Evolutionary conservation across 1,284 basidiomycete species (phyloP), one percentile per base, ranked within the genome.

Genomic region (Cryptococcus jaspeensis): DNA sequence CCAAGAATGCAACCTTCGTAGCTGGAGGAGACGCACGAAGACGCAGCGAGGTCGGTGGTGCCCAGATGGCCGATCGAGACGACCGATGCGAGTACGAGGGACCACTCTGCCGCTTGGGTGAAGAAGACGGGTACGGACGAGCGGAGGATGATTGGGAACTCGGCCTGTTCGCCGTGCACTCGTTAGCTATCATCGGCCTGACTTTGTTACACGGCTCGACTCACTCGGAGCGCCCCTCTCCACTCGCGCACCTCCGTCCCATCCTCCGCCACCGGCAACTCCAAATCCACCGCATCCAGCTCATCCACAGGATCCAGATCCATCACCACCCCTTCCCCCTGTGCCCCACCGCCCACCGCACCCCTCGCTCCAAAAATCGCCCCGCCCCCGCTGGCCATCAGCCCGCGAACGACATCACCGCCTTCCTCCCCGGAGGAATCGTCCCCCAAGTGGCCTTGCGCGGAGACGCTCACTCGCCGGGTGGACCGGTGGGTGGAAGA

Each of bases 1-100:
- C n/a, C n/a, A 32, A 18, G 16, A 28, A 15, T 6, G 32, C 25
- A 39, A 52, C n/a, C n/a, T n/a, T n/a, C n/a, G n/a, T n/a, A n/a
- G n/a, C n/a, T n/a, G n/a, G n/a, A n/a, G n/a, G n/a, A n/a, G 6
- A 67, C 67, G 55, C 45, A 69, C n/a, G 87, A 88, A 12, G 87
- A 85, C 0, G 89, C 90, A 4, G 92, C 92, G 0, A 95, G 83
- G 35, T 78, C 73, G 8, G 67, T 70, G 0, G 90, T 88, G 1
- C 83, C 86, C 0, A 94, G 75, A 77, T 95, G 92, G 0, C 92
- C 92, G 44, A 93, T 87, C 13, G 88, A 87, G 18, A 95, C 79
- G 18, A 93, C 75, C 2, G 70, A 71, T 3, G 75, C 76, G 12
- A 79, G 62, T 37, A 74, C 66, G 11, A 79, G 63, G n/a, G 74